Conservation (phyloP, 2,329 filamentous ascomycete species). For the Eurotiales sp. region DNA sequence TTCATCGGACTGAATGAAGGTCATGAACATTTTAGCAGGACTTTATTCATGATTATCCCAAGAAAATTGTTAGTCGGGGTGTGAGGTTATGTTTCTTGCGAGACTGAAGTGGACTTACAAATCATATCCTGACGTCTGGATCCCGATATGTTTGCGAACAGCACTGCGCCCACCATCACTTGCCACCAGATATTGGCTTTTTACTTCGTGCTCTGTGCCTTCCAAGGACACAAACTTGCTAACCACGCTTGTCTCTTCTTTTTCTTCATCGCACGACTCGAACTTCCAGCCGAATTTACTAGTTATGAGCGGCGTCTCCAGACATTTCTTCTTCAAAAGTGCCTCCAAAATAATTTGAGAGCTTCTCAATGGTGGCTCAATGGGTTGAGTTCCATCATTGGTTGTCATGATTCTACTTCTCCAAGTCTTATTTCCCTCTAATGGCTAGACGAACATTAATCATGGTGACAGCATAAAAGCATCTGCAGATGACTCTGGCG, state of each 20-base stretch:
- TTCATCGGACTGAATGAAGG: too few relatives aligned
- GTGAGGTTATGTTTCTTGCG: too few relatives aligned
- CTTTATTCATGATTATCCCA: too few relatives aligned
- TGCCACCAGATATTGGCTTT: conserved; percentile 23
- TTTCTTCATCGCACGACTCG: neutral
- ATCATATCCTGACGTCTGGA: conserved; percentile 20
- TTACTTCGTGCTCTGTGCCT: conserved; percentile 14
- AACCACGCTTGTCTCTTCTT: too few relatives aligned
- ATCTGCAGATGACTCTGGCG: too few relatives aligned
- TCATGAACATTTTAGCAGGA: too few relatives aligned
- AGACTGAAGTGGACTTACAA: conserved; percentile 8
- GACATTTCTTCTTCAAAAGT: conserved; percentile 28
- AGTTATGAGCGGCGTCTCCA: conserved; percentile 11
- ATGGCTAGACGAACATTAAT: too few relatives aligned
- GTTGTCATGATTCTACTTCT: neutral
- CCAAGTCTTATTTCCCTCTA: too few relatives aligned
- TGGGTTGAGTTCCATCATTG: conserved; percentile 32
- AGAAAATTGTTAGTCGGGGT: too few relatives aligned
- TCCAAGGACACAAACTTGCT: neutral
- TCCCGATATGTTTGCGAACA: conserved; percentile 21
- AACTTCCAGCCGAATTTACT: neutral
- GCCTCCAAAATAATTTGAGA: conserved; percentile 33
- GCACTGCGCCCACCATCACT: conserved; percentile 28
- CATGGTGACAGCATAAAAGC: too few relatives aligned
- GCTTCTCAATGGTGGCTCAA: conserved; percentile 30